Evolutionary conservation across 805 yeast species (phyloP).

Genomic region (Tanozyma kutaoensis): DNA sequence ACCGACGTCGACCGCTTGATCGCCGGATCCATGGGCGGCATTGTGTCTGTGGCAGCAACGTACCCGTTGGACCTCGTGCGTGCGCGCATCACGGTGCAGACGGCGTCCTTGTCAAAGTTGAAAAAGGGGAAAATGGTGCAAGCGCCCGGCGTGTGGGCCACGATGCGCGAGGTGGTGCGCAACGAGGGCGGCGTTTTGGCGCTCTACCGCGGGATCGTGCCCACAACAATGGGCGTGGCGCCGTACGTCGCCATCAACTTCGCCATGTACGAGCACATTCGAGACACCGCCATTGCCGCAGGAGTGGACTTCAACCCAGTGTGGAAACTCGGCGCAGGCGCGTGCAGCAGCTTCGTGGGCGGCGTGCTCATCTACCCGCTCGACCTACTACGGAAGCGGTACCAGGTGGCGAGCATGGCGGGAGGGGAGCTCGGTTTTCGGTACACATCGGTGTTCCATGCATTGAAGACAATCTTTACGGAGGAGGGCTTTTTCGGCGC

Average conservation of each 20-base stretch:
- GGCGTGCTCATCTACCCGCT: slow-evolving; percentile 88
- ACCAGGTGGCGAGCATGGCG: slow-evolving; percentile 82
- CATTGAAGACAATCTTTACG: slow-evolving; percentile 52
- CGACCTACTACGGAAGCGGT: slow-evolving; percentile 77
- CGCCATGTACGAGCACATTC: slow-evolving; percentile 72
- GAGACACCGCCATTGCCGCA: too few species aligned
- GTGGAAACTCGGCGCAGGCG: slow-evolving; percentile 67
- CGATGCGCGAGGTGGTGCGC: slow-evolving; percentile 44
- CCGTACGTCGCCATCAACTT: slow-evolving; percentile 93
- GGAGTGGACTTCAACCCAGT: slow-evolving; percentile 31
- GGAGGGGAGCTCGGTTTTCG: slow-evolving; percentile 68
- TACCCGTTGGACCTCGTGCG: slow-evolving; percentile 88
- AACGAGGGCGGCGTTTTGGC: slow-evolving; percentile 77
- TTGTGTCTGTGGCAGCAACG: slow-evolving; percentile 65
- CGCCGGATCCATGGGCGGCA: slow-evolving; percentile 77
- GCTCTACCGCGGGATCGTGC: slow-evolving; percentile 72
- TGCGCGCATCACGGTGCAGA: slow-evolving; percentile 80
- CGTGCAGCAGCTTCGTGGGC: slow-evolving; percentile 77
- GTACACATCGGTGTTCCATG: slow-evolving; percentile 66
- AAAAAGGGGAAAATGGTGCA: slow-evolving; percentile 28
- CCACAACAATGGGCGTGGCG: slow-evolving; percentile 91
- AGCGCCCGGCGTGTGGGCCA: slow-evolving; percentile 62
- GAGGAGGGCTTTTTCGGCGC: slow-evolving; percentile 66
- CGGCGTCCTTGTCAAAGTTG: slow-evolving; percentile 50
- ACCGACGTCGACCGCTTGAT: slow-evolving; percentile 46